These are phyloP conservation scores for Talaromyces atroroseus DNA, from an alignment of 2,329 filamentous ascomycete species.

Conservation along the genomic window DNA sequence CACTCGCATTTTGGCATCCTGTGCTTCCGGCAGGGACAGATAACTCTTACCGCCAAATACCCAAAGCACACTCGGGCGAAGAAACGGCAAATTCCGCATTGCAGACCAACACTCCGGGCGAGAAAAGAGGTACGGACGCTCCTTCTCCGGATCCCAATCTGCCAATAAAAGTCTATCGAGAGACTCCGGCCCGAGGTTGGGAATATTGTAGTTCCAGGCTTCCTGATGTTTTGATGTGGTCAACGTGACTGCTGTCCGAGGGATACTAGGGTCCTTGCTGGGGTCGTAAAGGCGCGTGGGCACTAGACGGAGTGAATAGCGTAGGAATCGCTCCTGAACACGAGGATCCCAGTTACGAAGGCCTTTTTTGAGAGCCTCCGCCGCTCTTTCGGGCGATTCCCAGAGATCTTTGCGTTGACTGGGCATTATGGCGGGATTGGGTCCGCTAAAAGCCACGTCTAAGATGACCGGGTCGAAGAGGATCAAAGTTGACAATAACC, in stretches of 20 bases:
- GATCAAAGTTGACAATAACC: background rate
- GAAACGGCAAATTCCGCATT: slow-evolving; percentile 17
- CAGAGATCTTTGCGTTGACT: background rate
- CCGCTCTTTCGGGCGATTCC: background rate
- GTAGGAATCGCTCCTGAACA: slow-evolving; percentile 9
- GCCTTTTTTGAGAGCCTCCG: slow-evolving; percentile 9
- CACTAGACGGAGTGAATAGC: slow-evolving; percentile 12
- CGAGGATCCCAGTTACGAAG: slow-evolving; percentile 15
- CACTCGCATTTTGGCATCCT: slow-evolving; percentile 16
- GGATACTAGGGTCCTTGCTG: slow-evolving; percentile 5
- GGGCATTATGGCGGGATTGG: background rate
- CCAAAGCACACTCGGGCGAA: slow-evolving; percentile 22
- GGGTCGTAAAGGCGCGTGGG: slow-evolving; percentile 16
- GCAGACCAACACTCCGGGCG: slow-evolving; percentile 18
- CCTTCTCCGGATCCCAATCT: slow-evolving; percentile 12
- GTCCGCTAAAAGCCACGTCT: background rate
- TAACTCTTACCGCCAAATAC: slow-evolving; percentile 19
- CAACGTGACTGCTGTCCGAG: slow-evolving; percentile 15
- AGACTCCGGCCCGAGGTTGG: background rate
- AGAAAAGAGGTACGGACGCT: slow-evolving; percentile 13
- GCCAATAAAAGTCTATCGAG: background rate
- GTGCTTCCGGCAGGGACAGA: slow-evolving; percentile 14
- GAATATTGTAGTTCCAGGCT: background rate
- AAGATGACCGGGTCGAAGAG: slow-evolving; percentile 1
- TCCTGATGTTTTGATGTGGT: slow-evolving; percentile 15